Base-by-base conservation (phyloP, 306 rosid species). In the Lagenaria siceraria region DNA sequence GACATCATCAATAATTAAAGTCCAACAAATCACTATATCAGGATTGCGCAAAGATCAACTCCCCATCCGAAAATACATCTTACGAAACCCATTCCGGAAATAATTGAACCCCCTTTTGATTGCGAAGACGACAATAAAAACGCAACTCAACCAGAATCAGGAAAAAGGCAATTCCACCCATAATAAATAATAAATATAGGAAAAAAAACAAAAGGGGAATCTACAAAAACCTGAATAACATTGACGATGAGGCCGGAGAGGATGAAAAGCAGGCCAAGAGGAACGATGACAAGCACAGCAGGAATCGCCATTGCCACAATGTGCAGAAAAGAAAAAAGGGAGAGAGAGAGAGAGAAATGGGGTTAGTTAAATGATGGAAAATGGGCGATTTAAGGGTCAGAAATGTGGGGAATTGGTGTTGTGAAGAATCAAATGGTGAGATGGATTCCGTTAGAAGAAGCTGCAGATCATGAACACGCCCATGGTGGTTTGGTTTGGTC, bases 241-340 rank as follows among this genome's bases (percentile, higher is more conserved):
- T 90, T 94, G 71, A 94, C 87, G 79, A 87, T 74, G 81, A 90
- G 82, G 80, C 98, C 98, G 0, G 98, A 94, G 75, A 90, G 82
- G 75, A 91, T 78, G 91, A 94, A 89, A 60, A 94, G 80, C 46
- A 83, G 63, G 74, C 96, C 98, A 4, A 87, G 1, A 15, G 98
- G 98, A 81, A 89, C 82, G 62, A 94, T 80, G 48, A 86, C 83
- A 21, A 90, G 52, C 29, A 86, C 87, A 53, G 98, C 91, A 40
- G 90, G 97, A 81, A 91, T 82, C 43, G 87, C 89, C 98, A 91
- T 94, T 76, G 61, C 15, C 24, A 36, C 22, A 35, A 69, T 13
- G 27, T 35, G 63, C 56, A 74, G 0, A 0, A 31, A 35, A 49
- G 7, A 8, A 40, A 6, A 40, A n/a, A 38, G 25, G 35, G 19